phyloP scores from a whole-genome alignment of 148 eudicot genomes.

The Fagopyrum esculentum region DNA sequence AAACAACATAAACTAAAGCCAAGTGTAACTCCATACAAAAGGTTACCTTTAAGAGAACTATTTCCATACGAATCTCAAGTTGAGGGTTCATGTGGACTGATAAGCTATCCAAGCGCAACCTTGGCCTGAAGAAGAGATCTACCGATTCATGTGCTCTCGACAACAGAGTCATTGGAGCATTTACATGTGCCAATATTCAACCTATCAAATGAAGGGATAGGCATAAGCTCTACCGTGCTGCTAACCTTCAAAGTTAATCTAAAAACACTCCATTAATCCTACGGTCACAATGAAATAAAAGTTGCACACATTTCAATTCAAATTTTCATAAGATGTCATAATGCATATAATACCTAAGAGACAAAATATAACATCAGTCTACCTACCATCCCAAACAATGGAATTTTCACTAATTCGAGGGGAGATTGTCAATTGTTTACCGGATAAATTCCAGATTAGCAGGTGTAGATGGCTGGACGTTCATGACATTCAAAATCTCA shows the following conservation, averaged over 20 bases:
- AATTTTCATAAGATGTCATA: not conserved
- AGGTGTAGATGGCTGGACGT: constrained; percentile 44
- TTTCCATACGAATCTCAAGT: constrained; percentile 46
- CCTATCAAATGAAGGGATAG: constrained; percentile 47
- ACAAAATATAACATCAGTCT: not conserved
- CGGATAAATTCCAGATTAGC: constrained; percentile 46
- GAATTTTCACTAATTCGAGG: not conserved
- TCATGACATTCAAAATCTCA: constrained; percentile 63
- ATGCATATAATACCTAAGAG: not conserved
- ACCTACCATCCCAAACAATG: not conserved
- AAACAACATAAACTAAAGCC: constrained; percentile 15
- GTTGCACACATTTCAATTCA: not conserved
- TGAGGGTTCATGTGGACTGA: constrained; percentile 67
- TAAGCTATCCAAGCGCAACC: constrained; percentile 41
- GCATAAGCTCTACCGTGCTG: constrained; percentile 24
- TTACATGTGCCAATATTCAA: constrained; percentile 51
- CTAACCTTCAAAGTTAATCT: constrained; percentile 1
- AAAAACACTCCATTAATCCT: not conserved
- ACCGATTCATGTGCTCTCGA: constrained; percentile 50
- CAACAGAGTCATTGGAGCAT: constrained; percentile 44
- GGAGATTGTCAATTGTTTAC: constrained; percentile 21
- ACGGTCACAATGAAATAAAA: too few relatives aligned
- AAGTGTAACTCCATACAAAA: not conserved
- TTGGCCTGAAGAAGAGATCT: constrained; percentile 34
- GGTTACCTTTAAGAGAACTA: constrained; percentile 63